Evolutionary conservation across 2,329 filamentous ascomycete genomes (phyloP), one percentile per base, ranked within the genome.

Genomic region (Exophiala oligosperma): DNA sequence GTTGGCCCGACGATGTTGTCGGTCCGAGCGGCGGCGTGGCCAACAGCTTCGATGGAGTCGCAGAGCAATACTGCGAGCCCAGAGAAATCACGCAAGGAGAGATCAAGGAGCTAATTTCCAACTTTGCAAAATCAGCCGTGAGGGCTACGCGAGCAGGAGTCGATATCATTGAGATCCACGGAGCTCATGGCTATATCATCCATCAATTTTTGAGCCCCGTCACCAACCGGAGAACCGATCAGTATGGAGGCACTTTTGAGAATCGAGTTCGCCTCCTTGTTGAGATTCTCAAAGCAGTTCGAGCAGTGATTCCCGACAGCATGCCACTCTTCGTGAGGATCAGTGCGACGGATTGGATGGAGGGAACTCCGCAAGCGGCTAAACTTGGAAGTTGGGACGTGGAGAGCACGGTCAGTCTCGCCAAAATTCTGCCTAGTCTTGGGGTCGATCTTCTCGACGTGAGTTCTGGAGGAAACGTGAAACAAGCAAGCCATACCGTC

Each of bases 391-490:
- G 81, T 66, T 93, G 90, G 89, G 87, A 81, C 0, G 65, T 84
- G 2, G 80, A 84, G n/a, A 81, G 92, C 56, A 85, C 84, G 0
- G 77, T 84, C 28, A 76, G 77, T 47, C 80, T 93, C 1, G 86
- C 89, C 0, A 70, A 78, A 70, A 76, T 87, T 8, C 81, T 96
- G 0, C 88, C 90, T 0, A 83, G 81, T 0, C 78, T 81, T 8
- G 92, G 92, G 28, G 81, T 96, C 47, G 92, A 96, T 71, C 77
- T 96, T 12, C 79, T 96, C 32, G 92, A 96, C 71, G 84, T 96
- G 4, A 28, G 26, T 7, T 28, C 26, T 28, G 26, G 26, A 4
- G 26, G 26, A 4, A 28, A 28, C 7, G 26, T 28, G 4, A 28
- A 28, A 28, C 26, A 28, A 7, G 26, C 26, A 28, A 4, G 26